Conservation (phyloP, 768 basidiomycete genomes). For the Pilatotrama ljubarskyi region DNA sequence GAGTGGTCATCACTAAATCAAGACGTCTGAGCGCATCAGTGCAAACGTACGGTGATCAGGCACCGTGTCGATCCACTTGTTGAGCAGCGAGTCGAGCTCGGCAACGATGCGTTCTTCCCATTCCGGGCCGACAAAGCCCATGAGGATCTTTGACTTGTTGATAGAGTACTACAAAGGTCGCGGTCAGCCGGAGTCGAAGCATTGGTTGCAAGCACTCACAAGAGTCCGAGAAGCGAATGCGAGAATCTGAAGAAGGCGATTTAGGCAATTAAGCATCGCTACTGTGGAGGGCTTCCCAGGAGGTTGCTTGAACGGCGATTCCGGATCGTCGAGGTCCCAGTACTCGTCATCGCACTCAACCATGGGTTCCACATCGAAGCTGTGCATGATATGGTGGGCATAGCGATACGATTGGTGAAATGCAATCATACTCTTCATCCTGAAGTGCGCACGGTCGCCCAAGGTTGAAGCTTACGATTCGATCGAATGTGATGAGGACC, state of each 20-base stretch:
- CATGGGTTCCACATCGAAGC: constrained; percentile 63
- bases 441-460: constrained; percentile 68
- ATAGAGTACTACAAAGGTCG: constrained; percentile 41
- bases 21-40: too few species aligned
- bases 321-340: constrained; percentile 60
- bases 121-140: constrained; percentile 37
- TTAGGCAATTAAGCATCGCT: constrained; percentile 53
- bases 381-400: constrained; percentile 27
- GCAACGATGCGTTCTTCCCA: constrained; percentile 57
- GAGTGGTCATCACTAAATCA: neutral
- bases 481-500: constrained; percentile 47
- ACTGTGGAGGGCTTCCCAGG: constrained; percentile 53
- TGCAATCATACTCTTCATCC: constrained; percentile 61
- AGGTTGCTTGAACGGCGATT: constrained; percentile 62
- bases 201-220: neutral
- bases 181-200: neutral
- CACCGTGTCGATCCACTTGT: constrained; percentile 60
- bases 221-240: constrained; percentile 55
- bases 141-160: constrained; percentile 40
- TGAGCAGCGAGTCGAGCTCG: constrained; percentile 61
- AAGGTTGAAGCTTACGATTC: constrained; percentile 44
- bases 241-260: constrained; percentile 61
- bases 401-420: neutral
- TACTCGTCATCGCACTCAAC: constrained; percentile 75
- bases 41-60: constrained; percentile 51